phyloP scores from a whole-genome alignment of 139 green algal species.

The Picochlorum sp. region DNA sequence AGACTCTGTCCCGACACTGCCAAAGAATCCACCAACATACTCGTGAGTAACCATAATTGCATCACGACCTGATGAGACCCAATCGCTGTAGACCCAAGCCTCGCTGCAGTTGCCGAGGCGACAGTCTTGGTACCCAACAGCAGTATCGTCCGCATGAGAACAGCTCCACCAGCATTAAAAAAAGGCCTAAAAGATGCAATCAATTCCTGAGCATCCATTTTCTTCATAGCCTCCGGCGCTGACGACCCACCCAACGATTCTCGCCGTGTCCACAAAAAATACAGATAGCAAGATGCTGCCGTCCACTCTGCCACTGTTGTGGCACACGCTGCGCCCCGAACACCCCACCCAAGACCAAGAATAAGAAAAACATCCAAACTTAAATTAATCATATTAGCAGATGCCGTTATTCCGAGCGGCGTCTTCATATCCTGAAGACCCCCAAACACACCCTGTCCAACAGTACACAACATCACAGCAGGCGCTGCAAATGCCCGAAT shows the following conservation, averaged over 20 bases:
- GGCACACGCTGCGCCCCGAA: conserved; percentile 44
- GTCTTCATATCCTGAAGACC: conserved; percentile 60
- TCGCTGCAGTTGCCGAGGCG: conserved; percentile 49
- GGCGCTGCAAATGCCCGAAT: conserved; percentile 44
- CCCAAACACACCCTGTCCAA: conserved; percentile 57
- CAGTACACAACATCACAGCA: conserved; percentile 50
- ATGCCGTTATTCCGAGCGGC: conserved; percentile 52
- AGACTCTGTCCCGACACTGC: conserved; percentile 59
- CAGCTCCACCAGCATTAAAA: conserved; percentile 37
- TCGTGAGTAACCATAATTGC: conserved; percentile 67
- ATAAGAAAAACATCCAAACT: conserved; percentile 39
- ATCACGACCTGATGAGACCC: conserved; percentile 59
- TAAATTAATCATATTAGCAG: conserved; percentile 59
- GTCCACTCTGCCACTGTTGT: conserved; percentile 44
- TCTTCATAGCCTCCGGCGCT: background rate
- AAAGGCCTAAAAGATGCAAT: conserved; percentile 28
- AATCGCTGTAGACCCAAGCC: conserved; percentile 45
- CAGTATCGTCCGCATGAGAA: conserved; percentile 55
- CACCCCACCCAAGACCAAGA: conserved; percentile 28
- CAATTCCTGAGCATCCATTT: background rate
- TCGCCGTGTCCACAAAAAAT: conserved; percentile 22
- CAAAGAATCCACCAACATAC: conserved; percentile 56
- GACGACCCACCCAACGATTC: conserved; percentile 22
- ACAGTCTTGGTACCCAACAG: conserved; percentile 64
- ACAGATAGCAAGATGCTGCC: conserved; percentile 40